Conservation (phyloP, 805 yeast genomes). For the Isabelozyma pseudorhagii region DNA sequence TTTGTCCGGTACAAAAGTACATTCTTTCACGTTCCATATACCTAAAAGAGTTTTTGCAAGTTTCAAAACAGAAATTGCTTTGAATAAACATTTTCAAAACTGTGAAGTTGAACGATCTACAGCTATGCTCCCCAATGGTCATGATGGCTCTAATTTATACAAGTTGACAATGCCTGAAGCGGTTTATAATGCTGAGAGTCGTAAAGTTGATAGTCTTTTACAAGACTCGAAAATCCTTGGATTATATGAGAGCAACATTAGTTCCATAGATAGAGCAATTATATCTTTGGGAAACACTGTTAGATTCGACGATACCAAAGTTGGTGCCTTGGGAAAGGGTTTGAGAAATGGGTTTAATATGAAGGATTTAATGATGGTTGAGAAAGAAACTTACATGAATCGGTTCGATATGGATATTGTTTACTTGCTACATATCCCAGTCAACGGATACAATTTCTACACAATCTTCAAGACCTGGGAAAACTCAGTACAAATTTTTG, state of each 20-base stretch:
- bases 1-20: conserved; percentile 67
- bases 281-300: conserved; percentile 76
- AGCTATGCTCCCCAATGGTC: conserved; percentile 71
- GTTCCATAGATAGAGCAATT: conserved; percentile 67
- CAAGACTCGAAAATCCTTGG: conserved; percentile 61
- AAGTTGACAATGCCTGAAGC: conserved; percentile 68
- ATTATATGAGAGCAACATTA: conserved; percentile 72
- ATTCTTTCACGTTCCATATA: conserved; percentile 66
- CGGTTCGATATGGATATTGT: conserved; percentile 55
- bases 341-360: conserved; percentile 79
- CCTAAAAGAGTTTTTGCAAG: conserved; percentile 73
- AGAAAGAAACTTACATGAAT: conserved; percentile 51
- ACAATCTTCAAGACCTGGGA: conserved; percentile 66
- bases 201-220: conserved; percentile 59
- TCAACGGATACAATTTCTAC: conserved; percentile 75
- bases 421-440: conserved; percentile 64
- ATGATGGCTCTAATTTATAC: conserved; percentile 50
- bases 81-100: conserved; percentile 37
- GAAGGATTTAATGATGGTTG: conserved; percentile 49
- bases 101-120: conserved; percentile 57
- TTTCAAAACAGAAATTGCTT: conserved; percentile 49
- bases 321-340: conserved; percentile 86
- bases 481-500: conserved; percentile 45
- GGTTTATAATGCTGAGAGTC: conserved; percentile 51
- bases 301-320: conserved; percentile 60